These are phyloP conservation scores for Chrysanthemum seticuspe DNA, from an alignment of 129 eudicot species.

Conservation along the genomic window DNA sequence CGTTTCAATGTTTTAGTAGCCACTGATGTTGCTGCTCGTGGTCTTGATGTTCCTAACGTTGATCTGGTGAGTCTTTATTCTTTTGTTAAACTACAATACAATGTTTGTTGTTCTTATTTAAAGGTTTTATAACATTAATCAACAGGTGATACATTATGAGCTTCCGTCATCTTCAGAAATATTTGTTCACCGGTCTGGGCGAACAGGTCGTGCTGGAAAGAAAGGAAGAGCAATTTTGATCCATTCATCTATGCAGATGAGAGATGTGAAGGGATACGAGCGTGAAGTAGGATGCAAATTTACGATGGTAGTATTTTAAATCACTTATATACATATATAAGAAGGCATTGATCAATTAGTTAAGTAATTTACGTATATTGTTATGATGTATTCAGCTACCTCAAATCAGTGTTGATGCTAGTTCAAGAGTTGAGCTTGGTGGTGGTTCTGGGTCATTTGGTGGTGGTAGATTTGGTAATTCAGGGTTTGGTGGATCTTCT, in stretches of 20 bases:
- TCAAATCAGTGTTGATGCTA: constrained; percentile 48
- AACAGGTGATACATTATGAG: constrained; percentile 81
- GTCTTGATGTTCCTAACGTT: constrained; percentile 95
- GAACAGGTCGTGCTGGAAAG: constrained; percentile 98
- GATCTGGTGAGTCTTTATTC: constrained; percentile 68
- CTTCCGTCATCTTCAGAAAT: constrained; percentile 74
- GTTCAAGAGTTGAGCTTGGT: constrained; percentile 35
- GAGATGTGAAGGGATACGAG: constrained; percentile 71
- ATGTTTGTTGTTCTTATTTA: not conserved
- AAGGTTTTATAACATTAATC: not conserved
- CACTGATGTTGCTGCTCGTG: constrained; percentile 99
- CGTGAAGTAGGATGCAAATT: constrained; percentile 87
- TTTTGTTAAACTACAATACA: not conserved
- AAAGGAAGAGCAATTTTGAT: constrained; percentile 84
- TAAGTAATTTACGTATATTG: too few species aligned
- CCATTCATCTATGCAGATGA: constrained; percentile 51
- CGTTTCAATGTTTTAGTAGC: constrained; percentile 71
- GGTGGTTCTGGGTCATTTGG: constrained; percentile 38
- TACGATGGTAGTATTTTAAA: constrained; percentile 42
- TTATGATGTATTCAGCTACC: constrained; percentile 48
- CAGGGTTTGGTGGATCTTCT: constrained; percentile 13
- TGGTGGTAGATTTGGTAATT: constrained; percentile 41
- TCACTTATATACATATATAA: too few species aligned
- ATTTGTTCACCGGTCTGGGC: constrained; percentile 91
- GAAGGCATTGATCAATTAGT: too few species aligned